Conservation (phyloP, 1,284 basidiomycete genomes). For the Fomitopsis palustris region DNA sequence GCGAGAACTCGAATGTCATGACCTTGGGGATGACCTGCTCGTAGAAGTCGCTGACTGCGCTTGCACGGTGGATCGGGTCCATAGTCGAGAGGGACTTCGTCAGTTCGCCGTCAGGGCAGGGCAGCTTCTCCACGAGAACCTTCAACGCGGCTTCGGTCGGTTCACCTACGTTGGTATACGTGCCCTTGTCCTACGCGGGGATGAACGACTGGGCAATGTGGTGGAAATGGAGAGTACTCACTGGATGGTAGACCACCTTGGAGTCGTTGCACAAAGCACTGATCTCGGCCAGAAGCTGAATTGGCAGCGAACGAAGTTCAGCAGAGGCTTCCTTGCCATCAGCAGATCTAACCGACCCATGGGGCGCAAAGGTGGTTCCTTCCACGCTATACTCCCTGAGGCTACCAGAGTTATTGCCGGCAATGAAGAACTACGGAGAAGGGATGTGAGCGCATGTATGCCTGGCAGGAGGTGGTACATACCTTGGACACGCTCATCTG, state of each 20-base stretch:
- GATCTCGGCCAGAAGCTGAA: constrained; percentile 86
- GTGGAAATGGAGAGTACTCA: constrained; percentile 32
- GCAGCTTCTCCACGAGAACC: constrained; percentile 90
- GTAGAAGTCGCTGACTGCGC: constrained; percentile 82
- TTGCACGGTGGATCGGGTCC: constrained; percentile 62
- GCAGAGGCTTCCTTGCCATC: constrained; percentile 55
- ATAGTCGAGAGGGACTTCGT: constrained; percentile 57
- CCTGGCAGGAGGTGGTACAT: not conserved
- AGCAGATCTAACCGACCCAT: constrained; percentile 66
- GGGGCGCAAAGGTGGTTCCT: constrained; percentile 87
- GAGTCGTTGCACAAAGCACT: constrained; percentile 91
- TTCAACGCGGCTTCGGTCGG: constrained; percentile 95
- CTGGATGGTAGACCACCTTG: constrained; percentile 81
- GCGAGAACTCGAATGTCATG: constrained; percentile 94
- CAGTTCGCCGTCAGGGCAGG: constrained; percentile 53
- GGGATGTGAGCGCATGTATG: constrained; percentile 7
- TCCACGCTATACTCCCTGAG: constrained; percentile 78
- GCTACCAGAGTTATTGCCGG: constrained; percentile 50
- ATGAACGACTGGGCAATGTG: not conserved
- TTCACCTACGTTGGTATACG: constrained; percentile 88
- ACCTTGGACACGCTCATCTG: constrained; percentile 93
- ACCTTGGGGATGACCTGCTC: constrained; percentile 75
- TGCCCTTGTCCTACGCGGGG: constrained; percentile 63
- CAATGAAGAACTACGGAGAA: constrained; percentile 63
- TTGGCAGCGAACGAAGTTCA: constrained; percentile 66